Conservation (phyloP, 176 grass and related monocot species). For the Puya raimondii region DNA sequence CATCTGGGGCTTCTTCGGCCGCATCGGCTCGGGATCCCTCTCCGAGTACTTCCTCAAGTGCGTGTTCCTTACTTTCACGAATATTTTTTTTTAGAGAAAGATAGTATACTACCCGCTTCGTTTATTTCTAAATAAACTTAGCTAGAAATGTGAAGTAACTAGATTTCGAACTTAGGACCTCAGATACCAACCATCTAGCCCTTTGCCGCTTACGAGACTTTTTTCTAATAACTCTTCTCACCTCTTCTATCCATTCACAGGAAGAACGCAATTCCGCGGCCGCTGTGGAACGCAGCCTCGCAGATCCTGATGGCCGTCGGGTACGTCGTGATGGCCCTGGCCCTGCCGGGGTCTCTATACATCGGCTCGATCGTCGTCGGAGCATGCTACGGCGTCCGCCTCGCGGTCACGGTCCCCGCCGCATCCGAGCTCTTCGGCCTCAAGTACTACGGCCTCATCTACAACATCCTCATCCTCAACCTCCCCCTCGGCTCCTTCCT, state of each 20-base stretch:
- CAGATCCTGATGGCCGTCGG: slow-evolving; percentile 72
- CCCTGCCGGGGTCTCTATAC: slow-evolving; percentile 76
- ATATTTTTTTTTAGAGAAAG: no score
- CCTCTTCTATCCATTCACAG: slow-evolving; percentile 18
- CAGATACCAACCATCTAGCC: no score
- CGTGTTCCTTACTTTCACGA: not conserved
- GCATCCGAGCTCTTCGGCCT: slow-evolving; percentile 93
- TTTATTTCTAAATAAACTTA: no score
- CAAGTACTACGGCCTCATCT: slow-evolving; percentile 96
- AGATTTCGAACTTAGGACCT: no score
- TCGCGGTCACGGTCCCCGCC: slow-evolving; percentile 74
- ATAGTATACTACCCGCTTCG: no score
- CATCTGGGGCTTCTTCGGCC: slow-evolving; percentile 97
- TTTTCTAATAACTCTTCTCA: not conserved
- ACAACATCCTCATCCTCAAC: slow-evolving; percentile 98
- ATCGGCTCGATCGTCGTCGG: slow-evolving; percentile 76
- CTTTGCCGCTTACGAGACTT: no score
- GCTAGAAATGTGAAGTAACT: no score
- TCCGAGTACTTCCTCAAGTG: slow-evolving; percentile 97
- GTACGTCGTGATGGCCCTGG: slow-evolving; percentile 70
- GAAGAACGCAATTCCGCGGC: slow-evolving; percentile 54
- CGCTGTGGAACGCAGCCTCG: slow-evolving; percentile 84
- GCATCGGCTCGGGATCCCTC: slow-evolving; percentile 75
- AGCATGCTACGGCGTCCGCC: slow-evolving; percentile 72
- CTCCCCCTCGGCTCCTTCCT: slow-evolving; percentile 90